phyloP scores from a whole-genome alignment of 352 stramenopile species.

The Pythium vanterpoolii region DNA sequence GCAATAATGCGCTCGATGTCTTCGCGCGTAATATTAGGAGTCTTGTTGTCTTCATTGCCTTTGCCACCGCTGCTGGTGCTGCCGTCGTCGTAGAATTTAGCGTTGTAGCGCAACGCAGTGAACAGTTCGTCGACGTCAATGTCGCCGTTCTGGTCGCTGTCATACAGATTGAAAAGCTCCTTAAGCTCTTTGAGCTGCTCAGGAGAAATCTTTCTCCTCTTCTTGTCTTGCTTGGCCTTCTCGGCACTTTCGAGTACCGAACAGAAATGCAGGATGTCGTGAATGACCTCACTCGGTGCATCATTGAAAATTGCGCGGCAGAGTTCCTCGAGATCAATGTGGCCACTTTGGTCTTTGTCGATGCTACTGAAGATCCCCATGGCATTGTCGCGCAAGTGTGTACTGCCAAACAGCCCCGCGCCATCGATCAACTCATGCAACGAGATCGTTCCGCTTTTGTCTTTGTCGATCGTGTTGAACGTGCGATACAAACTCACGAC shows the following conservation, averaged over 20 bases:
- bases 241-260: slow-evolving; percentile 49
- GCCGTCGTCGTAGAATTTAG: slow-evolving; percentile 59
- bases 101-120: slow-evolving; percentile 64
- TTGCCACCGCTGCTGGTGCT: slow-evolving; percentile 1
- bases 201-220: slow-evolving; percentile 47
- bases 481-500: slow-evolving; percentile 71
- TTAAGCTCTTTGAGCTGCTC: slow-evolving; percentile 60
- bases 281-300: slow-evolving; percentile 31
- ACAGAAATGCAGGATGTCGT: slow-evolving; percentile 59
- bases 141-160: slow-evolving; percentile 59
- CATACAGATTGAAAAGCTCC: slow-evolving; percentile 71
- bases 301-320: slow-evolving; percentile 58
- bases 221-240: slow-evolving; percentile 40
- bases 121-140: slow-evolving; percentile 72
- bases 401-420: slow-evolving; percentile 55
- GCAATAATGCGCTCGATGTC: slow-evolving; percentile 72
- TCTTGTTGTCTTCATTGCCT: background rate
- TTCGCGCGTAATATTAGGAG: slow-evolving; percentile 37
- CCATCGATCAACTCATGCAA: slow-evolving; percentile 55
- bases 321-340: slow-evolving; percentile 70
- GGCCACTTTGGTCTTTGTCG: slow-evolving; percentile 69
- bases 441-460: slow-evolving; percentile 66
- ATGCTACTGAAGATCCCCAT: slow-evolving; percentile 77
- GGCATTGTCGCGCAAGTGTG: slow-evolving; percentile 64
- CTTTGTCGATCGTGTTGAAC: slow-evolving; percentile 68